Evolutionary conservation across 148 eudicot species (phyloP).

Genomic region (Dianthus caryophyllus): DNA sequence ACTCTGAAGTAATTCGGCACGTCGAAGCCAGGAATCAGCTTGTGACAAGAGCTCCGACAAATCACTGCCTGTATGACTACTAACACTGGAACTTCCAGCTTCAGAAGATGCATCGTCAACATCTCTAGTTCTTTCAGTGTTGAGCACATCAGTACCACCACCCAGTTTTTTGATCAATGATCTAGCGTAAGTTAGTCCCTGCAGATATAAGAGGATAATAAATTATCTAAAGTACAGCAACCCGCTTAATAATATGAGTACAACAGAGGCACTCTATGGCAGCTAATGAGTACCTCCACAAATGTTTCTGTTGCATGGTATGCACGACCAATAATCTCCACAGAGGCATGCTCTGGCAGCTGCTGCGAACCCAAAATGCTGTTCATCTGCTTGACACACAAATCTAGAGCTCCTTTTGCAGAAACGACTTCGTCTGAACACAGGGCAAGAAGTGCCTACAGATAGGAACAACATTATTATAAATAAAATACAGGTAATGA

Average conservation of each 20-base stretch:
- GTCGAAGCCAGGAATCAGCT: conserved; percentile 84
- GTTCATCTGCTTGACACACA: conserved; percentile 89
- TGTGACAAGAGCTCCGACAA: conserved; percentile 64
- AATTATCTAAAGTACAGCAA: not conserved
- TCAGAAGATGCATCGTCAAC: conserved; percentile 85
- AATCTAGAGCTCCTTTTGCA: conserved; percentile 81
- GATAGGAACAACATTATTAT: conserved; percentile 12
- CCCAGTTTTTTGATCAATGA: conserved; percentile 70
- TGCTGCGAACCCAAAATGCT: conserved; percentile 68
- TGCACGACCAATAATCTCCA: conserved; percentile 90
- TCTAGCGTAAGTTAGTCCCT: conserved; percentile 83
- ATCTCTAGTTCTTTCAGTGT: conserved; percentile 63
- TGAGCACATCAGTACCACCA: conserved; percentile 52
- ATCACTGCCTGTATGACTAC: conserved; percentile 71
- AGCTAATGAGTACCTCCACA: conserved; percentile 61
- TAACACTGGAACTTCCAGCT: conserved; percentile 80
- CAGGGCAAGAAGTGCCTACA: conserved; percentile 81
- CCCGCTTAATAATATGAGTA: not conserved
- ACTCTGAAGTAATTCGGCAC: conserved; percentile 94
- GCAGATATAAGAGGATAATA: conserved; percentile 20
- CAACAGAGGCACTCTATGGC: conserved; percentile 1
- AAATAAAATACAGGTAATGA: not conserved
- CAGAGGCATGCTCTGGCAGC: conserved; percentile 79
- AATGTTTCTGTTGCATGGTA: conserved; percentile 95
- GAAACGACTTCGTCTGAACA: conserved; percentile 78